phyloP scores from a whole-genome alignment of 495 filamentous ascomycete genomes.

The Entonaema liquescens region DNA sequence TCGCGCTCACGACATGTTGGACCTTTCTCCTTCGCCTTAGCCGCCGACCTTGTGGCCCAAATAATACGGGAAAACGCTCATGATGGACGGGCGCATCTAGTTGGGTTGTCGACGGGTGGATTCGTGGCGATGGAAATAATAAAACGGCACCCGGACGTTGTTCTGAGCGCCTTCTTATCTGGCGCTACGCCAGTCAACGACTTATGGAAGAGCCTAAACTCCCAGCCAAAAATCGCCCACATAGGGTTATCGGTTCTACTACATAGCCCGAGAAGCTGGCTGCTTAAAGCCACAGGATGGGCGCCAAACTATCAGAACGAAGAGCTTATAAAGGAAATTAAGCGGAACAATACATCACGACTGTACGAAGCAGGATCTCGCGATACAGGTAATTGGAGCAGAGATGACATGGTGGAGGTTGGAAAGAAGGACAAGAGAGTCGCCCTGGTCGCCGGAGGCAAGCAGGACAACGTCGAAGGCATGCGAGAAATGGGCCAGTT shows the following conservation, averaged over 20 bases:
- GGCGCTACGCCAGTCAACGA: conserved; percentile 43
- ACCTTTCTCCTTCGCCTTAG: conserved; percentile 38
- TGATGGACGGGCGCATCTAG: conserved; percentile 41
- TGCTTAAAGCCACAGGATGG: conserved; percentile 32
- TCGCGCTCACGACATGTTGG: conserved; percentile 35
- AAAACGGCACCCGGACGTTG: conserved; percentile 40
- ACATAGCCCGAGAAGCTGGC: conserved; percentile 25
- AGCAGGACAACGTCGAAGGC: conserved; percentile 45
- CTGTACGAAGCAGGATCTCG: conserved; percentile 10
- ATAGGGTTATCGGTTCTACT: conserved; percentile 30
- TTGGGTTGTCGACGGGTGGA: conserved; percentile 47
- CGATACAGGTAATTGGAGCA: conserved; percentile 28
- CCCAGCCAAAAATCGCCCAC: conserved; percentile 22
- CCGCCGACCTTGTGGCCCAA: conserved; percentile 40
- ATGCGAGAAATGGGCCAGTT: conserved; percentile 39
- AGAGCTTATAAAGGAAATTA: conserved; percentile 41
- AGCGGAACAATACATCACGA: conserved; percentile 33
- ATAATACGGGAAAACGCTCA: conserved; percentile 47
- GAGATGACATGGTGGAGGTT: conserved; percentile 32
- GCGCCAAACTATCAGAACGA: conserved; percentile 35
- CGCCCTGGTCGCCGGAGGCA: conserved; percentile 40
- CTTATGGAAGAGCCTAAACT: conserved; percentile 59
- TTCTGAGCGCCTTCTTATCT: conserved; percentile 39
- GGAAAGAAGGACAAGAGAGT: conserved; percentile 39
- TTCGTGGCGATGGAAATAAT: conserved; percentile 42